Base-by-base conservation (phyloP, 192 early-diverging fungal genomes). In the Powellomyces hirtus region DNA sequence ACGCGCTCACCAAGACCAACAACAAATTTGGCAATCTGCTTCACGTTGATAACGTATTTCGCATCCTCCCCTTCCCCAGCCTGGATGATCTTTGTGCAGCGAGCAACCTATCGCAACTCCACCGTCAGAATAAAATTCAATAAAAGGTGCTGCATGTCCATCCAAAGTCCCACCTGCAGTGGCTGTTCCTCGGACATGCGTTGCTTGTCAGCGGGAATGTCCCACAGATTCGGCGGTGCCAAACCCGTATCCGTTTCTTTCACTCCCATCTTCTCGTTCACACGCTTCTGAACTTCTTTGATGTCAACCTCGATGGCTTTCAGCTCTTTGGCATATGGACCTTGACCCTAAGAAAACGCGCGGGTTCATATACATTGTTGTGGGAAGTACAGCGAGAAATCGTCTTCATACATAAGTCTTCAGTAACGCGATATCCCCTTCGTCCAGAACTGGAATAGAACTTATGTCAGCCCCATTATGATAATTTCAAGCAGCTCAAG, bases 21-120 rank as follows among this genome's bases (percentile, higher is more conserved):
- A 10, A 99, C 97, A 82, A 96, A 99, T 76, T 99, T 99, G 57
- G 95, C 97, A 78, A 97, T 94, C 79, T 97, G 93, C 81, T 97
- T 97, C 49, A 99, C 91, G 78, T 94, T 96, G 64, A 99, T 99
- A 49, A 99, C 85, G 73, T 99, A 99, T 83, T 97, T 97, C 44
- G 96, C 90, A 30, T 88, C 90, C 73, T 93, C 91, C 31, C 91
- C 86, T 46, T 94, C 92, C 51, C 88, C 89, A 18, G 92, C 92
- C 71, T 92, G 89, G 72, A 99, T 98, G 62, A 99, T 97, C 80
- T 99, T 99, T 76, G 94, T 98, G 85, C 96, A 98, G 30, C 95
- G 89, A 2, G 97, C 97, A 20, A 99, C 94, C 85, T 92, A 75
- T n/a, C 8, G 18, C 18, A 8, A 8, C 18, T 42, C 18, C 40